A percentile compares a stretch with the other conserved stretches of the same genome.
Evolutionary conservation across 345 rosid genomes (phyloP).

Genomic region (Tarenaya hassleriana): DNA sequence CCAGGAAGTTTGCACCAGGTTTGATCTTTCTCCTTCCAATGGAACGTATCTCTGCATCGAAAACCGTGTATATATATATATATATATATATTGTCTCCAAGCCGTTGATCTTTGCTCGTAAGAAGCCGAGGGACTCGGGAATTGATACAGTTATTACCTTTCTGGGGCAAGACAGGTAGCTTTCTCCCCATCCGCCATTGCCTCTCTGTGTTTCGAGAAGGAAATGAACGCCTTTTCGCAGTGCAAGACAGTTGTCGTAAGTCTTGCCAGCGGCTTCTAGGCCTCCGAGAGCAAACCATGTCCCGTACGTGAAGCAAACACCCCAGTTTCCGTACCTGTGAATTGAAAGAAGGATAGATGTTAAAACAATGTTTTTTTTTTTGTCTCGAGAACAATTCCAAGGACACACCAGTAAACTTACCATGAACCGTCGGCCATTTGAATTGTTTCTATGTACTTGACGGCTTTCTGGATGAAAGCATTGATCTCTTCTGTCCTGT

Average conservation of each 20-base stretch:
- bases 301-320: slow-evolving; percentile 27
- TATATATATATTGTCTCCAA: too few relatives aligned
- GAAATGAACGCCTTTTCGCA: slow-evolving; percentile 28
- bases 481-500: slow-evolving; percentile 43
- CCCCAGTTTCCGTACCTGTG: slow-evolving; percentile 37
- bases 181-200: slow-evolving; percentile 42
- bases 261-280: slow-evolving; percentile 27
- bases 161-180: slow-evolving; percentile 31
- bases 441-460: slow-evolving; percentile 34
- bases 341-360: too few relatives aligned
- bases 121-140: too few relatives aligned
- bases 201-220: slow-evolving; percentile 25
- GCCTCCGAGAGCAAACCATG: slow-evolving; percentile 31
- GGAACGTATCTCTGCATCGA: slow-evolving; percentile 26
- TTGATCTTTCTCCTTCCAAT: slow-evolving; percentile 29
- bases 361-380: not conserved
- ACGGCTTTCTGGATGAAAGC: slow-evolving; percentile 35
- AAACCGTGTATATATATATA: not conserved
- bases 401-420: not conserved
- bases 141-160: too few relatives aligned
- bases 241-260: slow-evolving; percentile 20
- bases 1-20: slow-evolving; percentile 38
- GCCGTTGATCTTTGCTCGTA: too few relatives aligned
- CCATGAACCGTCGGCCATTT: slow-evolving; percentile 47
- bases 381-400: too few relatives aligned